Evolutionary conservation across 2,329 filamentous ascomycete species (phyloP), one percentile per base, ranked within the genome.

Genomic region (Venturia carpophila): DNA sequence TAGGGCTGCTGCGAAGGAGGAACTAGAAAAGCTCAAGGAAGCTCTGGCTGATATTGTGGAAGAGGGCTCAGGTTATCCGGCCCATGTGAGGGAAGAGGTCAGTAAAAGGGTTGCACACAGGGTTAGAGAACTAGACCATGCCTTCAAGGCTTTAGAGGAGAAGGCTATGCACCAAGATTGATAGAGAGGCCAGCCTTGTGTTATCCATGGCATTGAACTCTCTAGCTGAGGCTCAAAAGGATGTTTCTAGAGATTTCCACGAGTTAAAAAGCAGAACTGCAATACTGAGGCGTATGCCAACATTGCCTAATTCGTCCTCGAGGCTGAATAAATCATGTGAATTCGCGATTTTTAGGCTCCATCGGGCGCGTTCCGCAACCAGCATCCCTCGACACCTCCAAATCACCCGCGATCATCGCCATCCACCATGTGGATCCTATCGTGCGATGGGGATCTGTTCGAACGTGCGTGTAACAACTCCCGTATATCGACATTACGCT

Each of bases 71-170:
- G 75, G 79, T 69, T 42, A 47, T 30, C 39, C 41, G 7, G 68
- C 71, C 17, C 75, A 76, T 42, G 71, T 82, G 45, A 78, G 75
- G 21, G 78, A 80, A 64, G 81, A 83, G 71, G 79, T 84, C 30
- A 78, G 79, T 72, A 75, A 75, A 66, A 74, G 81, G 68, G 77
- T 82, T 39, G 82, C 82, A 11, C 75, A 79, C 67, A 73, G 81
- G 68, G 79, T 84, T 58, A 71, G 81, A 67, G 82, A 84, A 72
- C 73, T 84, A 68, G 81, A 83, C 70, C 76, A 77, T 67, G 82
- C 79, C 1, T 76, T 84, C 1, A 70, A 74, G 65, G 78, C 74
- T 2, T 76, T 84, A 76, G 81, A 83, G 71, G 79, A 84, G 73
- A 72, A 75, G 68, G 82, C 79, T 49, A 70, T 73, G 68, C 77